phyloP scores from a whole-genome alignment of 2,329 filamentous ascomycete species.

The Fusarium cicatricum region DNA sequence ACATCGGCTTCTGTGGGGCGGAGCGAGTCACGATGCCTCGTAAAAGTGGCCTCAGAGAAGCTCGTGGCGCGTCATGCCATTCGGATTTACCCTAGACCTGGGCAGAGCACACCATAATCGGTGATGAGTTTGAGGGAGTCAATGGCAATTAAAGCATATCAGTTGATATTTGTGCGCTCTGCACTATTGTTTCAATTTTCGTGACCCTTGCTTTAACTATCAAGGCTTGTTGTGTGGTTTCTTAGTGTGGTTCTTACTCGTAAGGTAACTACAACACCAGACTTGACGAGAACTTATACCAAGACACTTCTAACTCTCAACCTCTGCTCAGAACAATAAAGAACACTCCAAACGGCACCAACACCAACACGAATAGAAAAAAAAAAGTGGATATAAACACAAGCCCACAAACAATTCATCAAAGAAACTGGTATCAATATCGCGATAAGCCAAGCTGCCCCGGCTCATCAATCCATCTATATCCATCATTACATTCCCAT shows the following conservation, averaged over 20 bases:
- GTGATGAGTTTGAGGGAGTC: slow-evolving; percentile 12
- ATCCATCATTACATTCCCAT: slow-evolving; percentile 32
- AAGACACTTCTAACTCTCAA: background rate
- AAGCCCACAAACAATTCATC: slow-evolving; percentile 17
- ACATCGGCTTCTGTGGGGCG: slow-evolving; percentile 25
- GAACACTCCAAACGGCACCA: too few relatives aligned
- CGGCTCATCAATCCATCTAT: slow-evolving; percentile 28
- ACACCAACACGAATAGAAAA: slow-evolving; percentile 1
- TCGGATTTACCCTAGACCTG: slow-evolving; percentile 30
- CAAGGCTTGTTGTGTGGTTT: background rate
- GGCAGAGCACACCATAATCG: background rate
- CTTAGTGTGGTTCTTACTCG: background rate
- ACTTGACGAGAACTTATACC: too few relatives aligned
- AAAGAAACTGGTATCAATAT: slow-evolving; percentile 35
- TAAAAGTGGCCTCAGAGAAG: slow-evolving; percentile 29
- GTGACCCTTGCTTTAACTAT: too few relatives aligned
- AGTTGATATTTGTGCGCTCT: too few relatives aligned
- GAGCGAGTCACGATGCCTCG: slow-evolving; percentile 11
- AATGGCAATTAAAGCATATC: background rate
- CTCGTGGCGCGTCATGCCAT: slow-evolving; percentile 25
- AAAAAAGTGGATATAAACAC: slow-evolving; percentile 21
- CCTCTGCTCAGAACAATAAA: too few relatives aligned
- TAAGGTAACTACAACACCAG: slow-evolving; percentile 13
- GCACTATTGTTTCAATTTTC: background rate
- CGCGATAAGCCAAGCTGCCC: slow-evolving; percentile 15